Conservation (phyloP, 306 rosid species). For the Prunus persica region Prunus_persica_NCBIv2 NC_034011.1:14640501-14641000, state of each 20-base stretch:
- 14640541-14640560: not conserved
- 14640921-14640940: too few relatives aligned
- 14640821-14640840: not conserved
- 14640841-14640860: not conserved
- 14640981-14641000: too few relatives aligned
- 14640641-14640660: not conserved
- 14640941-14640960: too few relatives aligned
- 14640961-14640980: too few relatives aligned
- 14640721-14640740: not conserved
- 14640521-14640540: not conserved
- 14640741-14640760: not conserved
- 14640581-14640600: too few relatives aligned
- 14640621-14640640: not conserved
- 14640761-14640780: not conserved
- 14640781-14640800: not conserved
- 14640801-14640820: not conserved
- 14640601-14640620: not conserved
- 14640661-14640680: not conserved
- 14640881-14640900: not conserved
- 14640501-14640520: slow-evolving; percentile 3
- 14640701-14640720: not conserved
- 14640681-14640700: not conserved
- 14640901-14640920: not conserved
- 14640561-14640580: not conserved
- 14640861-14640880: not conserved